Conservation (phyloP, 352 stramenopile species). For the Phytophthora aleatoria region DNA sequence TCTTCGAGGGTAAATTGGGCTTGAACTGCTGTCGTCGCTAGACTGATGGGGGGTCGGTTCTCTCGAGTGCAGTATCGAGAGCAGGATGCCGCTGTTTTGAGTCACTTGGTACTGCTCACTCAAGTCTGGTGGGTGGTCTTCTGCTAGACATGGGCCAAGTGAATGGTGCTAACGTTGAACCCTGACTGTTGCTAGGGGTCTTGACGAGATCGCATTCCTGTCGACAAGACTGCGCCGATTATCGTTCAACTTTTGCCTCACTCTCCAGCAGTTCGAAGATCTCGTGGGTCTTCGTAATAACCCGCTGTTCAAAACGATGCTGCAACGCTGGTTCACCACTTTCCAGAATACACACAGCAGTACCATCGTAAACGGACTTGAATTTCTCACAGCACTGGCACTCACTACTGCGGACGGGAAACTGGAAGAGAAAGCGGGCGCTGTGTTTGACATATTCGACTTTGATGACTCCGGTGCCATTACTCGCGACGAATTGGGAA, state of each 20-base stretch:
- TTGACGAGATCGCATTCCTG: constrained; percentile 63
- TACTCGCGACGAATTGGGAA: constrained; percentile 78
- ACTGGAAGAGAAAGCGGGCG: constrained; percentile 57
- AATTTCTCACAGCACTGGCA: constrained; percentile 66
- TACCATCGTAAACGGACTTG: constrained; percentile 68
- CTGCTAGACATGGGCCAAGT: neutral
- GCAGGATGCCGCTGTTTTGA: constrained; percentile 65
- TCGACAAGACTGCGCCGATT: constrained; percentile 55
- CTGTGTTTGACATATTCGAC: constrained; percentile 80
- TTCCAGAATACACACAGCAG: constrained; percentile 75
- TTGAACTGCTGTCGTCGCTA: neutral
- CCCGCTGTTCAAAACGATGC: constrained; percentile 57
- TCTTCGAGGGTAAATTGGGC: constrained; percentile 8
- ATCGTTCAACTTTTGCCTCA: constrained; percentile 84
- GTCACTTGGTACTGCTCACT: constrained; percentile 66
- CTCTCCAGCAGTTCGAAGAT: constrained; percentile 65
- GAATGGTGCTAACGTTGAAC: neutral
- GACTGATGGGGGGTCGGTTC: constrained; percentile 70
- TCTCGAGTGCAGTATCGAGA: constrained; percentile 78
- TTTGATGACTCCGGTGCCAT: constrained; percentile 71
- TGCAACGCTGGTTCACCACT: constrained; percentile 61
- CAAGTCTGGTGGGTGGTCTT: constrained; percentile 56
- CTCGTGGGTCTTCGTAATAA: constrained; percentile 63
- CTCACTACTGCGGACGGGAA: constrained; percentile 56
- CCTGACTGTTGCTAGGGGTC: constrained; percentile 33